Base-by-base conservation (phyloP, 2,329 filamentous ascomycete genomes). In the Emergomyces orientalis region DNA sequence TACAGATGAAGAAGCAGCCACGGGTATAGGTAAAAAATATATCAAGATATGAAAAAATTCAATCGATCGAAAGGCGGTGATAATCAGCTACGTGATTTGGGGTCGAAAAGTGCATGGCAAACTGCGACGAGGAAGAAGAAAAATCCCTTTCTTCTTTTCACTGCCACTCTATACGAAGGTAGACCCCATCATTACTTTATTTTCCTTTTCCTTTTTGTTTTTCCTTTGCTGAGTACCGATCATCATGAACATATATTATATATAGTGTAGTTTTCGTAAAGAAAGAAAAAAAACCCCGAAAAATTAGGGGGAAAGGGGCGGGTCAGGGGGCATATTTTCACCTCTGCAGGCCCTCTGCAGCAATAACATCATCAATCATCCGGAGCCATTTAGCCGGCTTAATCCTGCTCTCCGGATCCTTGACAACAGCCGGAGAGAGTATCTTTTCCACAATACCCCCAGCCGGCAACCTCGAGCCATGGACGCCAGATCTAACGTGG, bases 391-490 rank as follows among this genome's bases (percentile, higher is more conserved):
- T 69, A 25, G 61, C 34, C n/a, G 74, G 66, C 25, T 59, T 54
- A 59, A 75, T 71, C 19, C 76, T 71, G 62, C 70, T 64, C 17
- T 64, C 66, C 5, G 74, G 74, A 49, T 76, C 72, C 65, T 78
- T 79, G 14, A 67, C 56, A 51, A 79, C 71, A 27, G 77, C 77
- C 11, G 71, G 73, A 45, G 73, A 70, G 6, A 79, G 60, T 37
- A 75, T 65, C 39, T 68, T 72, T 63, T 78, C 76, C 17, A 79
- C 77, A 13, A 73, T 63, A 4, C 78, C 77, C 34, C 71, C 73
- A n/a, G 72, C 67, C 9, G 76, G 77, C 1, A 79, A 67, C 22
- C 78, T 71, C 13, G 69, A 67, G 34, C 75, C 77, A 68, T 73
- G 73, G 3, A 68, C 64, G 5, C 74, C 74, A 11, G 70, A 73